phyloP scores from a whole-genome alignment of 140 eudicot species.

The Anethum foeniculum region DNA sequence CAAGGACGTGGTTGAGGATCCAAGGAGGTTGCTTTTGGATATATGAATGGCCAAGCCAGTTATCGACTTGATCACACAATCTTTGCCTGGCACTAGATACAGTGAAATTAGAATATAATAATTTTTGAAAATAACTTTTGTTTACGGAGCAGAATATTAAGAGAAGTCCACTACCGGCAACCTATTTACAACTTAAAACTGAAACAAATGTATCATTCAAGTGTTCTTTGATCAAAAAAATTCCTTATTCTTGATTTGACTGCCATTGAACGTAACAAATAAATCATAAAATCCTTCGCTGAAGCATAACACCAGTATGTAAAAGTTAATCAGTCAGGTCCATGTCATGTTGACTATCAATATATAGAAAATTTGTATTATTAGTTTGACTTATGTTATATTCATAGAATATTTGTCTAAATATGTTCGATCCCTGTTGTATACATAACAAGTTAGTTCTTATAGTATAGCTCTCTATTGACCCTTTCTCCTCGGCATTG shows the following conservation, averaged over 20 bases:
- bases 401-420: too few relatives aligned
- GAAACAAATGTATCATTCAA: background rate
- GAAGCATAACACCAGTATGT: background rate
- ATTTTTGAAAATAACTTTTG: constrained; percentile 6
- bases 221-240: background rate
- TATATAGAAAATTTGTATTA: background rate
- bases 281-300: background rate
- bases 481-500: background rate
- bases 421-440: background rate
- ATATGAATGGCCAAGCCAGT: constrained; percentile 22
- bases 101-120: background rate
- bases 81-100: constrained; percentile 14
- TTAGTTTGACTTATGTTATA: background rate
- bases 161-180: background rate
- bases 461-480: background rate
- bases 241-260: background rate
- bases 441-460: background rate
- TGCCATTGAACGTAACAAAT: background rate
- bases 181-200: background rate
- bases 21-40: constrained; percentile 79
- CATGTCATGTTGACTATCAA: background rate
- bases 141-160: constrained; percentile 11
- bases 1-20: constrained; percentile 91
- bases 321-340: background rate
- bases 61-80: background rate